Percentiles rank a stretch among this genome's conserved stretches.
These are phyloP conservation scores for Schizosaccharomyces osmophilus DNA, from an alignment of 805 yeast genomes.

Conservation along the genomic window DNA sequence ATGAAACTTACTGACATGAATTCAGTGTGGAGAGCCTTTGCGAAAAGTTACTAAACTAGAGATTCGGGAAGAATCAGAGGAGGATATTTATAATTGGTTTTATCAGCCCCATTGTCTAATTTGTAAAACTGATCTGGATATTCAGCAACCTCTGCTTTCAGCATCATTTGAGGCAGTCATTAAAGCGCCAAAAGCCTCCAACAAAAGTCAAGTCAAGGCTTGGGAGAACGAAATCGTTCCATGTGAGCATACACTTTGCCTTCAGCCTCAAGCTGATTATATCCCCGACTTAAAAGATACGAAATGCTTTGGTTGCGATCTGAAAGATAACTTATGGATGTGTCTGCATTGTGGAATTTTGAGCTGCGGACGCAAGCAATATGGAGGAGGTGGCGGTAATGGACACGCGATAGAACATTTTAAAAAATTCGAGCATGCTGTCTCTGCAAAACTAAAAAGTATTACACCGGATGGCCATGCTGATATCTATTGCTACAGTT, in stretches of 20 bases:
- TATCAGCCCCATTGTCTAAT: slow-evolving; percentile 20
- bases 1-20: not conserved
- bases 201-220: slow-evolving; percentile 48
- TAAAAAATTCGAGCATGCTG: slow-evolving; percentile 36
- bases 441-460: slow-evolving; percentile 80
- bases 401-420: slow-evolving; percentile 69
- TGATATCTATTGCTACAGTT: slow-evolving; percentile 70
- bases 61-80: slow-evolving; percentile 36
- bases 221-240: slow-evolving; percentile 79
- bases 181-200: slow-evolving; percentile 31
- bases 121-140: slow-evolving; percentile 10
- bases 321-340: slow-evolving; percentile 67
- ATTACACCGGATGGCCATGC: slow-evolving; percentile 37
- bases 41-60: slow-evolving; percentile 41
- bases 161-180: slow-evolving; percentile 23
- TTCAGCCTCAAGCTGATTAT: slow-evolving; percentile 18
- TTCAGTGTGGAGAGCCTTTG: slow-evolving; percentile 12
- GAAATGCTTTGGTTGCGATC: slow-evolving; percentile 18
- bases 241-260: slow-evolving; percentile 48
- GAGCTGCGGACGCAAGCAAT: slow-evolving; percentile 88
- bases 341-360: slow-evolving; percentile 75
- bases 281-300: slow-evolving; percentile 6
- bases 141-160: slow-evolving; percentile 8
- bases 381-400: slow-evolving; percentile 83
- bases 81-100: slow-evolving; percentile 30